Conservation (phyloP, 2,329 filamentous ascomycete genomes). For the Cercospora sojina region DNA sequence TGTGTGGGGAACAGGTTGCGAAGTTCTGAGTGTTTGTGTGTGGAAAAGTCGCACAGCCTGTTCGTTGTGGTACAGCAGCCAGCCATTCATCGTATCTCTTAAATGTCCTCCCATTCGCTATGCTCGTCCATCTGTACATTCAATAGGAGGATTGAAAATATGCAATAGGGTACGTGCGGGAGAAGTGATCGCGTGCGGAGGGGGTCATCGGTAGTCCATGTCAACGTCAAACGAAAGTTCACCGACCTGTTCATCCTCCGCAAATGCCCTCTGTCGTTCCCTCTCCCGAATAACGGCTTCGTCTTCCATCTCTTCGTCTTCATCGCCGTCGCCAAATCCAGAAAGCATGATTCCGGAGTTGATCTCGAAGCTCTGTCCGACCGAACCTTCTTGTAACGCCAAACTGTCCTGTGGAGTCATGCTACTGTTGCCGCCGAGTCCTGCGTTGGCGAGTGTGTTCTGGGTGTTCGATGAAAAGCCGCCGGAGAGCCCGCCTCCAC, state of each 20-base stretch:
- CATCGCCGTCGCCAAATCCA: constrained; percentile 93
- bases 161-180: constrained; percentile 16
- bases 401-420: constrained; percentile 35
- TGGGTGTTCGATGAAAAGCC: constrained; percentile 48
- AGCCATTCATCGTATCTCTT: constrained; percentile 9
- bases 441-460: constrained; percentile 73
- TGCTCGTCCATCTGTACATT: constrained; percentile 17
- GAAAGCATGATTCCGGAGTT: constrained; percentile 54
- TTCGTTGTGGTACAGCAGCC: constrained; percentile 15
- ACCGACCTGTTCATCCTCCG: constrained; percentile 65
- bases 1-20: constrained; percentile 5
- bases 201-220: constrained; percentile 57
- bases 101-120: constrained; percentile 15
- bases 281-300: constrained; percentile 25
- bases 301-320: constrained; percentile 88
- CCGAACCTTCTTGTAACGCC: constrained; percentile 37
- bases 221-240: constrained; percentile 62
- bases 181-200: constrained; percentile 5
- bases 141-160: constrained; percentile 7
- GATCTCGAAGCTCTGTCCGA: constrained; percentile 38
- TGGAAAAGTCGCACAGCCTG: constrained; percentile 12
- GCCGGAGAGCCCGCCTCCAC: constrained; percentile 47
- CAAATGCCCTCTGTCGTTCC: constrained; percentile 37
- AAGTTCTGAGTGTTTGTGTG: constrained; percentile 5
- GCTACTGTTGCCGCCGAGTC: constrained; percentile 61